Conservation (phyloP, 2,329 filamentous ascomycete species). For the Epicoccum sorghinum region DNA sequence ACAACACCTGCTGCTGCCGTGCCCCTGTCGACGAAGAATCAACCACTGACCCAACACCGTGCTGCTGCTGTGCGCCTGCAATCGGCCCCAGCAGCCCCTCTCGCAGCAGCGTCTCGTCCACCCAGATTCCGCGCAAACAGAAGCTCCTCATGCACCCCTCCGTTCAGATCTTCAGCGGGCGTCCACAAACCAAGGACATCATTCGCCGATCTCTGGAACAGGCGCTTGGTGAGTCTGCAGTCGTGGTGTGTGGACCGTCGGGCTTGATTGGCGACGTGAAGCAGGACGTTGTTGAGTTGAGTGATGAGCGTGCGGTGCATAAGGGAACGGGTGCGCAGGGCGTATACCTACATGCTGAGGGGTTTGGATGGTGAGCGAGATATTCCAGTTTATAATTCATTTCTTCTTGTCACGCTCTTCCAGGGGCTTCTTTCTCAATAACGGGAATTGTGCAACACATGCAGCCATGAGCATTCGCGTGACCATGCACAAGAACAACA, state of each 20-base stretch:
- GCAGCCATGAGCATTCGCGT: no score
- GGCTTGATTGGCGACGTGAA: slow-evolving; percentile 63
- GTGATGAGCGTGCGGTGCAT: slow-evolving; percentile 70
- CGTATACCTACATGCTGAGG: slow-evolving; percentile 65
- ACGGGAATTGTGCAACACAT: no score
- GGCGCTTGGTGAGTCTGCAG: slow-evolving; percentile 66
- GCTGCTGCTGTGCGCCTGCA: slow-evolving; percentile 22
- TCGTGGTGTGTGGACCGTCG: slow-evolving; percentile 66
- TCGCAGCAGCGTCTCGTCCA: slow-evolving; percentile 12
- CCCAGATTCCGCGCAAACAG: slow-evolving; percentile 16
- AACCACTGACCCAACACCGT: slow-evolving; percentile 12
- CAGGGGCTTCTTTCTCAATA: background rate
- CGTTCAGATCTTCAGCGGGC: slow-evolving; percentile 54
- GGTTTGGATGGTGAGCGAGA: slow-evolving; percentile 56
- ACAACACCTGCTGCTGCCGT: slow-evolving; percentile 57
- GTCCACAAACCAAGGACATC: slow-evolving; percentile 59
- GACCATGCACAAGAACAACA: no score
- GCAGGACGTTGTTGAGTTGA: slow-evolving; percentile 60
- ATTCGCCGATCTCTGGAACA: slow-evolving; percentile 63
- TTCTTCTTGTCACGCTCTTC: background rate
- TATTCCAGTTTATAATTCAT: background rate
- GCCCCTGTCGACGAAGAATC: slow-evolving; percentile 49
- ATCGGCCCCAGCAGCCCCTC: background rate
- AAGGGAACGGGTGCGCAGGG: slow-evolving; percentile 71
- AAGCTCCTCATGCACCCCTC: slow-evolving; percentile 38